Percentiles rank a stretch among this genome's conserved stretches.
phyloP scores from a whole-genome alignment of 805 yeast genomes.

The Candida andamanensis region DNA sequence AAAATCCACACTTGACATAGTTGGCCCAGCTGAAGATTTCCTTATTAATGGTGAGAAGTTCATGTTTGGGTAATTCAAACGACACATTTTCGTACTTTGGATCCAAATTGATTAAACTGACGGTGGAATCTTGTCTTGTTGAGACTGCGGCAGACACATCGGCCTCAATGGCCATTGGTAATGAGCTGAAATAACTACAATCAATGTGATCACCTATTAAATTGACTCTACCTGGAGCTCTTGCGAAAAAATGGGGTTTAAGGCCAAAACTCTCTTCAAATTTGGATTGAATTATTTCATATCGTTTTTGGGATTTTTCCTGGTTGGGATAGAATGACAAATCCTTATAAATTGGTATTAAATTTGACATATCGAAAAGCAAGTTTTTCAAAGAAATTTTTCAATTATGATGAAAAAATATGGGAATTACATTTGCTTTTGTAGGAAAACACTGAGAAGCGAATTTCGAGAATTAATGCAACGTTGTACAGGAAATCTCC shows the following conservation, averaged over 20 bases:
- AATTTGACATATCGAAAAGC: no score
- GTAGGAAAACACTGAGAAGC: no score
- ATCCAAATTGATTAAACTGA: constrained; percentile 29
- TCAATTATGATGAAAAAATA: no score
- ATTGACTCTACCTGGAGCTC: constrained; percentile 76
- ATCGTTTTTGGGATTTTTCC: constrained; percentile 21
- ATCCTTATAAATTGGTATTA: constrained; percentile 31
- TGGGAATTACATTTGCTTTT: no score
- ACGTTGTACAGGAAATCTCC: no score
- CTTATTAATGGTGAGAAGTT: constrained; percentile 43
- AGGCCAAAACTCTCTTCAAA: constrained; percentile 21
- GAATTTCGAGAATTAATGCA: no score
- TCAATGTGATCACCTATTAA: constrained; percentile 74
- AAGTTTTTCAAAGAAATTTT: no score
- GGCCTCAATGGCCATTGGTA: constrained; percentile 68
- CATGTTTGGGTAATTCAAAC: constrained; percentile 40
- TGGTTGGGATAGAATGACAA: constrained; percentile 32
- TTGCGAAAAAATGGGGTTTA: constrained; percentile 43
- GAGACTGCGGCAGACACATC: constrained; percentile 55
- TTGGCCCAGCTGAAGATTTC: constrained; percentile 56
- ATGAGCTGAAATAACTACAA: constrained; percentile 59
- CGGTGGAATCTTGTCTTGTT: constrained; percentile 5
- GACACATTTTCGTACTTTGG: constrained; percentile 28
- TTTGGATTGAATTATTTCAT: constrained; percentile 15
- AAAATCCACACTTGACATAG: constrained; percentile 61